phyloP scores from a whole-genome alignment of 2,329 filamentous ascomycete genomes.

The Penicillium freii region DNA sequence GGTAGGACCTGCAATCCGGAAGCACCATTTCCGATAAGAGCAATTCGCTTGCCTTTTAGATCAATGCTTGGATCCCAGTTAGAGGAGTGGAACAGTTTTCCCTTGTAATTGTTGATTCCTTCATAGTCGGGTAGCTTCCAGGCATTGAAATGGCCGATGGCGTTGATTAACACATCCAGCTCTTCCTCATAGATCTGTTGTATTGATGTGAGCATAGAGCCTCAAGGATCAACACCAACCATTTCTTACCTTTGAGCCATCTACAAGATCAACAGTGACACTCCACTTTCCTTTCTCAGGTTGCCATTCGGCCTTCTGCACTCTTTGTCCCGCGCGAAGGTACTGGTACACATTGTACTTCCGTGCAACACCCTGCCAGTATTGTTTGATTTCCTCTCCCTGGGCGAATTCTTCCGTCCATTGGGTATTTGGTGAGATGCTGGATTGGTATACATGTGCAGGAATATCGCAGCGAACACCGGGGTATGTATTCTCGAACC shows the following conservation, averaged over 20 bases:
- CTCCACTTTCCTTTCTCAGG: constrained; percentile 55
- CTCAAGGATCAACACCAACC: neutral
- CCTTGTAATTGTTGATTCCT: constrained; percentile 56
- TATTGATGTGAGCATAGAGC: constrained; percentile 30
- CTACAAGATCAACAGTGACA: constrained; percentile 44
- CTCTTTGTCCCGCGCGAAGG: constrained; percentile 55
- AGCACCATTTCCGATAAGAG: constrained; percentile 63
- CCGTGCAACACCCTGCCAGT: constrained; percentile 61
- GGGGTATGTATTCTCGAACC: constrained; percentile 55
- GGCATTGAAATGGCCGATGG: constrained; percentile 64
- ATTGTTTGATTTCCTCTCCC: constrained; percentile 64
- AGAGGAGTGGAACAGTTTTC: constrained; percentile 59
- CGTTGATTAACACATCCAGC: constrained; percentile 62
- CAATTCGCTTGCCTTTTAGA: constrained; percentile 51
- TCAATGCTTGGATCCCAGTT: constrained; percentile 58
- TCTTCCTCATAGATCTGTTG: constrained; percentile 45
- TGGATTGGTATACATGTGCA: constrained; percentile 67
- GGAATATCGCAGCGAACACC: constrained; percentile 68
- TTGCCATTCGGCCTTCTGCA: constrained; percentile 59
- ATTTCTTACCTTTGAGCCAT: constrained; percentile 23
- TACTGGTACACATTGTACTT: constrained; percentile 65
- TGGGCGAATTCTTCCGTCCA: constrained; percentile 69
- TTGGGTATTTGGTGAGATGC: constrained; percentile 65
- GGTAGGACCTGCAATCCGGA: constrained; percentile 56
- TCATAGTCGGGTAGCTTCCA: constrained; percentile 63